Evolutionary conservation across 345 rosid species (phyloP), one percentile per base, ranked within the genome.

Genomic region (Brassica rapa): DNA sequence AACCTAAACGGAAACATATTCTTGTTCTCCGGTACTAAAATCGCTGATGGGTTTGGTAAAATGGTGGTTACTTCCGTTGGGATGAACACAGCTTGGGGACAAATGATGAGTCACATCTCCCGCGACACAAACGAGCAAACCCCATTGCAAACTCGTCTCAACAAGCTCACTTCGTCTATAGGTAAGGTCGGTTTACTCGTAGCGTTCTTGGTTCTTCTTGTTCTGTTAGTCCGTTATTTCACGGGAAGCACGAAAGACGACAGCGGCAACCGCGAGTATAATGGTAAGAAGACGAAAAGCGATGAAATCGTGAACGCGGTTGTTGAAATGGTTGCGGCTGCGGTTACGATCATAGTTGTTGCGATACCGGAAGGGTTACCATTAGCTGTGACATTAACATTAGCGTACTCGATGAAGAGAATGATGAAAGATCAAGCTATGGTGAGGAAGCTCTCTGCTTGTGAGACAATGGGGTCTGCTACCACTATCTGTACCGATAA

Each of bases 391-490:
- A 91, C 97, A 0, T 70, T 93, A 0, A 91, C 97, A 2, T 85
- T 93, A 1, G 97, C 94, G 2, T 93, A 89, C 73, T 91, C 94
- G 0, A 87, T 93, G 94, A 91, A 89, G 84, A 83, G 87, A 29
- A 93, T 91, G 94, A 91, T 91, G 93, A 76, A 67, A 14, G 93
- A 89, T 83, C 86, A 91, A 46, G 95, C 95, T 16, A 88, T 89
- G 94, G 98, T 91, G 46, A 81, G 93, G 41, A 89, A 88, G 83
- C 87, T 89, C 11, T 80, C 94, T 0, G 92, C 97, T 2, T 92
- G 96, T 30, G 98, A 93, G 75, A 91, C 95, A 1, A 93, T 93
- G 92, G 93, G 97, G 12, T 93, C 93, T 6, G 93, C 95, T 0
- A 88, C 94, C 1, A 81, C 80, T 8, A 87, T 93, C 1, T 91